Base-by-base conservation (phyloP, 495 filamentous ascomycete genomes). In the Trichoderma reesei region DNA sequence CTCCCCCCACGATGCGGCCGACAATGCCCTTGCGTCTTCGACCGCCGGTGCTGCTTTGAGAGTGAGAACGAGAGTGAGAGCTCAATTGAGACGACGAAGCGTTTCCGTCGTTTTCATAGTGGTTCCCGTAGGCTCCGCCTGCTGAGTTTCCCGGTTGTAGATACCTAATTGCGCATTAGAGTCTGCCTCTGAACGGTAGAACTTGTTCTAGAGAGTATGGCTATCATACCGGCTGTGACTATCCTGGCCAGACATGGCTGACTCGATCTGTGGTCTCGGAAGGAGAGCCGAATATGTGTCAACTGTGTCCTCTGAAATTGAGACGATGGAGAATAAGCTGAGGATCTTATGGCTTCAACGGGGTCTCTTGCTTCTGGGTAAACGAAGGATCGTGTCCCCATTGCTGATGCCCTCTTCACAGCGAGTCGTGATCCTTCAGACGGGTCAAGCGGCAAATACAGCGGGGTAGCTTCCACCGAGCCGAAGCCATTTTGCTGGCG, bases 1-100 rank as follows among this genome's bases (percentile, higher is more conserved):
- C 41, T 20, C 51, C 26, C 11, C 26, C 34, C 20, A 56, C 51
- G 26, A 56, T 14, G 26, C 80, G 11, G 14, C 51, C 6, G 20
- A 62, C 33, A n/a, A 62, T 8, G 3, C 60, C 60, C 16, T 31
- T 56, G 11, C 20, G 51, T 6, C 26, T 33, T 46, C 42, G 42
- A 46, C 42, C 42, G 7, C 42, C 42, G 13, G 13, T 46, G 26
- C 51, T 33, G 26, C 20, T 56, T 3, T 56, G 51, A 0, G 51
- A 56, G 51, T 56, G 51, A 14, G 51, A 56, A 16, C 51, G 51
- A 0, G 51, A 56, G 51, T 56, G 51, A 14, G 51, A 56, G 26
- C 51, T 56, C 26, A 33, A 14, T 34, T 31, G 51, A 5, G 51
- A 34, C 14, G 26, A 56, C 20, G 26, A 56, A 2, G 2, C 26